Conservation (phyloP, 2,329 filamentous ascomycete genomes). For the Dactylellina drechsleri region DNA sequence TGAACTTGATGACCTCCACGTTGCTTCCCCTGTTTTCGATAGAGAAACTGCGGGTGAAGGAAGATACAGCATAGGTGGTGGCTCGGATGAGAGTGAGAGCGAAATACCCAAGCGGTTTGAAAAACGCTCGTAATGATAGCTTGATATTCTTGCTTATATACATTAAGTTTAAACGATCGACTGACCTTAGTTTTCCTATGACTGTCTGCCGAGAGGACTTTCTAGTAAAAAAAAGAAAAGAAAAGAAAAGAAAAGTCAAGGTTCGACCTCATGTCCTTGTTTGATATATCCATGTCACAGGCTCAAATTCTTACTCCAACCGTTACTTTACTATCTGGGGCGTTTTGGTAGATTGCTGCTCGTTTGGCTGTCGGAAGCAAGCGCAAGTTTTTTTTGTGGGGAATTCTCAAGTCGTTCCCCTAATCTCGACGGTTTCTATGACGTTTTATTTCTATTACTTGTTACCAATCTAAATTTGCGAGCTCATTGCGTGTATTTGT, state of each 20-base stretch:
- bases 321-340: constrained; percentile 16
- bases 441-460: background rate
- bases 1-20: constrained; percentile 71
- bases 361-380: background rate
- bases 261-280: background rate
- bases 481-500: background rate
- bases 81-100: constrained; percentile 65
- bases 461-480: background rate
- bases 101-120: constrained; percentile 35
- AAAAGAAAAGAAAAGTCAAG: too few species aligned
- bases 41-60: constrained; percentile 62
- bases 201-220: too few species aligned
- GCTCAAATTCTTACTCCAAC: too few species aligned
- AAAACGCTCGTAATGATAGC: constrained; percentile 19
- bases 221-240: too few species aligned
- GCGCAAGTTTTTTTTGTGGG: background rate
- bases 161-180: too few species aligned
- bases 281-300: background rate
- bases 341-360: constrained; percentile 28
- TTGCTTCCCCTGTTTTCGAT: constrained; percentile 64
- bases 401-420: too few species aligned
- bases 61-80: constrained; percentile 70
- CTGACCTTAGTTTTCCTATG: too few species aligned
- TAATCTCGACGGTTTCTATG: too few species aligned
- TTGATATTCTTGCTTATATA: constrained; percentile 1